Evolutionary conservation across 306 rosid genomes (phyloP).

Genomic region (Sophora flavescens): DNA sequence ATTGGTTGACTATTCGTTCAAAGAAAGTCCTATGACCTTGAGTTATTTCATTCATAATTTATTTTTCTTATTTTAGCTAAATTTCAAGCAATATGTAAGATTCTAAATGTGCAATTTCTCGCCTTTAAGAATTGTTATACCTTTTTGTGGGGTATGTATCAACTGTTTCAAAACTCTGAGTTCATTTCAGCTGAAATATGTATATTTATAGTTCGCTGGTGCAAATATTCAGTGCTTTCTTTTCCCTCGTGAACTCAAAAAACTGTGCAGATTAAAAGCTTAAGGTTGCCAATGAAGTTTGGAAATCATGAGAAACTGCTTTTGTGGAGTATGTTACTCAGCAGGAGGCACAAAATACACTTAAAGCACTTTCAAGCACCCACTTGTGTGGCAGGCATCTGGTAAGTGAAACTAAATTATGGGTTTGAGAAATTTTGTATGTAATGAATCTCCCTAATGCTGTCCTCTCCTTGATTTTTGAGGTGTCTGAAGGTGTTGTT

Average conservation of each 20-base stretch:
- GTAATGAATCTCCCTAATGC: not conserved
- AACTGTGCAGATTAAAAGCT: constrained; percentile 76
- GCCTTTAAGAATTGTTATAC: not conserved
- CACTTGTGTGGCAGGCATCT: constrained; percentile 90
- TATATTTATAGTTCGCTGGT: not conserved
- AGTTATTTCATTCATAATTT: constrained; percentile 12
- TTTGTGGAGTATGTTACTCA: constrained; percentile 91
- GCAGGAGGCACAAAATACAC: constrained; percentile 86
- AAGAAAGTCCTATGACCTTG: not conserved
- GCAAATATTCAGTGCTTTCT: not conserved
- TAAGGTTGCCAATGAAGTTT: constrained; percentile 84
- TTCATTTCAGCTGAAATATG: constrained; percentile 14
- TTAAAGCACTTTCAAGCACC: constrained; percentile 79
- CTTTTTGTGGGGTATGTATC: not conserved
- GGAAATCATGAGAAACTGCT: constrained; percentile 92
- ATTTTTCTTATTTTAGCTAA: not conserved
- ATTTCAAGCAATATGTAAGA: not conserved
- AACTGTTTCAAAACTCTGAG: not conserved
- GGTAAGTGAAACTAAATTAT: constrained; percentile 63
- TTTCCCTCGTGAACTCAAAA: constrained; percentile 2
- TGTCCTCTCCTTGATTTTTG: not conserved
- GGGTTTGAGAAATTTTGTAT: not conserved
- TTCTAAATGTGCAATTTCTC: not conserved
- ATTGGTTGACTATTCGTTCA: not conserved
- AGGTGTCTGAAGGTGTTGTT: not conserved